These are phyloP conservation scores for Moesziomyces parantarcticus DNA, from an alignment of 1,284 basidiomycete genomes.

Conservation along the genomic window DNA sequence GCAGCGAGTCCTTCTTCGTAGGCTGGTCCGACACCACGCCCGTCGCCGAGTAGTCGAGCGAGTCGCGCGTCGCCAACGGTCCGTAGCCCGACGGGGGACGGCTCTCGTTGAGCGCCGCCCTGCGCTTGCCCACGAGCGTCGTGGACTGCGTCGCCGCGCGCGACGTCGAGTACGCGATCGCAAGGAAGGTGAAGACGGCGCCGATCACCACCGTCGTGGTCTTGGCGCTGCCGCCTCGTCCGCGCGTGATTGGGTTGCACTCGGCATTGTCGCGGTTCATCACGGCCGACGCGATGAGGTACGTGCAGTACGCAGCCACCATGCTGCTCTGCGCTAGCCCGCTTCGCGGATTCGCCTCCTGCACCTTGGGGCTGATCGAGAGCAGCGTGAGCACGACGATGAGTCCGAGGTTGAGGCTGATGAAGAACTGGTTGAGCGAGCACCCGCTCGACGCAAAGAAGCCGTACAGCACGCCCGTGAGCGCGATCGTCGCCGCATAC, in stretches of 20 bases:
- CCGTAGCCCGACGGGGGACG: slow-evolving; percentile 61
- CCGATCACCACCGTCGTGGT: slow-evolving; percentile 90
- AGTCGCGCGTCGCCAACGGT: slow-evolving; percentile 53
- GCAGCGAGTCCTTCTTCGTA: slow-evolving; percentile 82
- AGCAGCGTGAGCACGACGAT: slow-evolving; percentile 83
- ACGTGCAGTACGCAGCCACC: slow-evolving; percentile 97
- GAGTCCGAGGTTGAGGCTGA: slow-evolving; percentile 89
- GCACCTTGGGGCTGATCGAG: slow-evolving; percentile 85
- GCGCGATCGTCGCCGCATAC: slow-evolving; percentile 83
- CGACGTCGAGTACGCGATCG: slow-evolving; percentile 96
- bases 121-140: slow-evolving; percentile 83
- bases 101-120: slow-evolving; percentile 70
- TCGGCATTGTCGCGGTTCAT: slow-evolving; percentile 85
- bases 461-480: slow-evolving; percentile 87
- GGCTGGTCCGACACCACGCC: slow-evolving; percentile 83
- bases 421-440: slow-evolving; percentile 92
- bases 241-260: slow-evolving; percentile 86
- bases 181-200: slow-evolving; percentile 94
- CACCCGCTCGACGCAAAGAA: slow-evolving; percentile 91
- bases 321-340: slow-evolving; percentile 95
- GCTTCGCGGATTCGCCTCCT: slow-evolving; percentile 92
- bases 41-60: slow-evolving; percentile 68
- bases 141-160: slow-evolving; percentile 94
- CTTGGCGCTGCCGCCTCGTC: slow-evolving; percentile 76
- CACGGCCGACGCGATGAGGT: slow-evolving; percentile 92